Evolutionary conservation across 305 asterid genomes (phyloP), one percentile per base, ranked within the genome.

Genomic region (Rubia tinctorum): DNA sequence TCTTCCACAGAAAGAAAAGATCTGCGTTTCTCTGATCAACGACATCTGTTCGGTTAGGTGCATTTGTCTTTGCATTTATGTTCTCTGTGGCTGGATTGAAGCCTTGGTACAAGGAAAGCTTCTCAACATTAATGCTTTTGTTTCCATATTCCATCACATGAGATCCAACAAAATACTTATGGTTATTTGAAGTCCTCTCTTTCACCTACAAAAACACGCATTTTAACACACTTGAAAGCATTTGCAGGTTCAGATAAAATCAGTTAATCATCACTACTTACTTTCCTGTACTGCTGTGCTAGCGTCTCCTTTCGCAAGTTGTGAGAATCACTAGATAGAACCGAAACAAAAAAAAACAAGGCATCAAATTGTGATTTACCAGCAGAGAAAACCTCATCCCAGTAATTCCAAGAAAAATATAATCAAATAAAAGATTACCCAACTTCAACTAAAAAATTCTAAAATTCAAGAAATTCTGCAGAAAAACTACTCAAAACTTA

Each of bases 111-210:
- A 88, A 59, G 69, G 82, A 87, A 27, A 94, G 88, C 84, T 84
- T 89, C 66, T 90, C 92, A 0, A 82, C 56, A 75, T 87, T 88
- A 62, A 92, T 81, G 72, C 80, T 77, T 81, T 71, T 84, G 83
- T 79, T 90, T 17, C 99, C 99, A n/a, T 92, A 94, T 55, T 92
- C 92, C 99, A 90, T 90, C 9, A 94, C 99, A 68, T 94, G 99
- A 68, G 99, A 94, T 75, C 99, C 98, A 3, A 73, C 49, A 25
- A 58, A 80, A 37, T 84, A 90, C 2, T 86, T 79, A 71, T 86
- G 73, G 82, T 73, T 76, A 80, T 90, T 81, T 15, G 97, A 92
- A 8, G 99, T 90, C 53, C 99, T 89, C 20, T 76, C 87, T 80
- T 86, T 90, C 60, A 94, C 99, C 97, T 93, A 8, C 15, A 13